Evolutionary conservation across 345 rosid species (phyloP).

Genomic region (Viola odorata): DNA sequence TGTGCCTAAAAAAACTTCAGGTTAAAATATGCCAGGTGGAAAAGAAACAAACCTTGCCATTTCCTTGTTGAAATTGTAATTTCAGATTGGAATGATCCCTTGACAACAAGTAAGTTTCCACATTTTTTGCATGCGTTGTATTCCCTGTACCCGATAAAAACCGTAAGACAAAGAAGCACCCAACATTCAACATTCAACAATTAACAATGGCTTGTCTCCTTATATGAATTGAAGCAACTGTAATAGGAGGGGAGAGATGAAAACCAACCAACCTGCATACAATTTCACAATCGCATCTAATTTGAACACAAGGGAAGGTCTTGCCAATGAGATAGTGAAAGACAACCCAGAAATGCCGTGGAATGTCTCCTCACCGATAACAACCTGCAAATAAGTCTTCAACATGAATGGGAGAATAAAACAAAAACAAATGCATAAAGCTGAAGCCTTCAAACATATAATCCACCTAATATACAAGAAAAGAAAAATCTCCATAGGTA

Average conservation of each 20-base stretch:
- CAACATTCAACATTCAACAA: too few species aligned
- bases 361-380: constrained; percentile 65
- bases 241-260: constrained; percentile 12
- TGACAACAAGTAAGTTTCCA: constrained; percentile 61
- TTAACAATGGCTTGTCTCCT: too few species aligned
- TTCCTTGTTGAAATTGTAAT: constrained; percentile 66
- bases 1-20: background rate
- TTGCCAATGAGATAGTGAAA: constrained; percentile 55
- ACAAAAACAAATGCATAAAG: too few species aligned
- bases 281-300: constrained; percentile 49
- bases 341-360: constrained; percentile 44
- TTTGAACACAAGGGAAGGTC: constrained; percentile 53
- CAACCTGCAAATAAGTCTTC: constrained; percentile 38
- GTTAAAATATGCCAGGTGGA: too few species aligned
- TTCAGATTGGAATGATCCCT: constrained; percentile 62
- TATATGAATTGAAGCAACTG: too few species aligned
- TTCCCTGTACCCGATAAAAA: constrained; percentile 75
- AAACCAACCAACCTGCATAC: constrained; percentile 65
- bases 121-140: constrained; percentile 38
- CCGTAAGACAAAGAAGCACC: too few species aligned
- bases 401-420: background rate
- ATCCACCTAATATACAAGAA: too few species aligned
- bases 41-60: constrained; percentile 82
- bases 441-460: too few species aligned
- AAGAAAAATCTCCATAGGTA: too few species aligned